These are phyloP conservation scores for Tuber aestivum DNA, from an alignment of 495 filamentous ascomycete species.

Conservation along the genomic window DNA sequence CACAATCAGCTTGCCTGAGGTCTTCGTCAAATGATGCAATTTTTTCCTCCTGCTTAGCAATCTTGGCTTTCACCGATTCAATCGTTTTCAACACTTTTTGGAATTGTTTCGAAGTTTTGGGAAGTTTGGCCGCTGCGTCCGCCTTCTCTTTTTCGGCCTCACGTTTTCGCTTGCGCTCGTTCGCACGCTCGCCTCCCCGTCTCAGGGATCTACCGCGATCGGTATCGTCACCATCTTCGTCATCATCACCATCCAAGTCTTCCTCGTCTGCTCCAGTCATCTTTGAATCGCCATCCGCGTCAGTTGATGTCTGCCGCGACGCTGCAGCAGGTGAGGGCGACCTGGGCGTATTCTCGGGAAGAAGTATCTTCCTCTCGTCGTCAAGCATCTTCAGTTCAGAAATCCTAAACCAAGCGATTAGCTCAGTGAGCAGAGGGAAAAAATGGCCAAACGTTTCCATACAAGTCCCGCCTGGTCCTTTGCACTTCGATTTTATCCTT, in stretches of 20 bases:
- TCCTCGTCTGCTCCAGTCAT: constrained; percentile 57
- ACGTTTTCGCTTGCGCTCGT: constrained; percentile 75
- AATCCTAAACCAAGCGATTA: constrained; percentile 50
- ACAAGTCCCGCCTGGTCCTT: constrained; percentile 73
- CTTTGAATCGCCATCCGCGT: constrained; percentile 58
- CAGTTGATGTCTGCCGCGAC: constrained; percentile 36
- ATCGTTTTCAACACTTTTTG: constrained; percentile 81
- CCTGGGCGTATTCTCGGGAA: constrained; percentile 66
- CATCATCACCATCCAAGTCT: constrained; percentile 59
- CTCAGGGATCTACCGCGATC: constrained; percentile 64
- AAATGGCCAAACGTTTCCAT: constrained; percentile 44
- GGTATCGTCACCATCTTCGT: constrained; percentile 59
- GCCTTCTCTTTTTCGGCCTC: constrained; percentile 75
- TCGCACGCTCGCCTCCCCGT: constrained; percentile 67
- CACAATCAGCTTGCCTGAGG: constrained; percentile 85
- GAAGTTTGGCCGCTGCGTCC: constrained; percentile 72
- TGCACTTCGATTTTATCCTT: constrained; percentile 95
- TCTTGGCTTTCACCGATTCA: constrained; percentile 69
- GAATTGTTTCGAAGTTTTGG: constrained; percentile 79
- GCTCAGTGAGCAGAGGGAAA: constrained; percentile 9
- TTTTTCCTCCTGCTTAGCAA: constrained; percentile 73
- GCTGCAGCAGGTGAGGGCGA: constrained; percentile 53
- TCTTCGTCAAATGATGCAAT: constrained; percentile 83
- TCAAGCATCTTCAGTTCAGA: constrained; percentile 78
- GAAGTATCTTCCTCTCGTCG: constrained; percentile 78